Percentiles rank a stretch among this genome's conserved stretches.
phyloP scores from a whole-genome alignment of 495 filamentous ascomycete genomes.

The Penicillium crystallinum region DNA sequence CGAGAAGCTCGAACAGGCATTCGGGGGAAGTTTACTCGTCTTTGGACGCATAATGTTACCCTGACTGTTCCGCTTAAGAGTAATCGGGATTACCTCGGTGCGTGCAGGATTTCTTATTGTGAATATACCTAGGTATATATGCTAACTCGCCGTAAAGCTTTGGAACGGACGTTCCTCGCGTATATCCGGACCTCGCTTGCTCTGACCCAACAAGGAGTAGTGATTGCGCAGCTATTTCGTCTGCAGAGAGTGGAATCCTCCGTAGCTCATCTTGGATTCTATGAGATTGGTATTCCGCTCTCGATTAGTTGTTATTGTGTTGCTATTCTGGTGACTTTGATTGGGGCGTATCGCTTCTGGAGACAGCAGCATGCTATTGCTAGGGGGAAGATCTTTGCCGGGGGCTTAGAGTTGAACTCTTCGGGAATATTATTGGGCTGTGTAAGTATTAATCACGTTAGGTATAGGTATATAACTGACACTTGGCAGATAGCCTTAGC shows the following conservation, averaged over 20 bases:
- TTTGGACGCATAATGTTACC: conserved; percentile 40
- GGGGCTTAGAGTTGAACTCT: conserved; percentile 61
- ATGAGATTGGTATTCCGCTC: conserved; percentile 60
- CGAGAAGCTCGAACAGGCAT: conserved; percentile 19
- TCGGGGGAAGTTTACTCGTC: conserved; percentile 23
- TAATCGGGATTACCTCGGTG: conserved; percentile 44
- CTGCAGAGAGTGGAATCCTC: conserved; percentile 48
- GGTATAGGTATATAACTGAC: not conserved
- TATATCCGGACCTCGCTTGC: conserved; percentile 70
- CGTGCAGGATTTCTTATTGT: not conserved
- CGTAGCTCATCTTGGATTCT: conserved; percentile 48
- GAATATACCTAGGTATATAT: not conserved
- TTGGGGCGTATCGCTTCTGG: conserved; percentile 65
- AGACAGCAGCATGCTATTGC: conserved; percentile 63
- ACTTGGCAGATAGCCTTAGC: conserved; percentile 21
- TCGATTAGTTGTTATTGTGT: conserved; percentile 52
- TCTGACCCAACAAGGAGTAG: conserved; percentile 60
- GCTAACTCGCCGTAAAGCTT: conserved; percentile 34
- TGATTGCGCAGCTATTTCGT: conserved; percentile 65
- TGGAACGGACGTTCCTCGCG: conserved; percentile 73
- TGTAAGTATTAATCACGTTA: conserved; percentile 35
- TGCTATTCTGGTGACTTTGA: conserved; percentile 51
- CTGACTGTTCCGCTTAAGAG: conserved; percentile 38
- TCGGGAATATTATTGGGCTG: conserved; percentile 45
- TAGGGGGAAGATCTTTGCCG: conserved; percentile 56